These are phyloP conservation scores for Scheffersomyces lignosus DNA, from an alignment of 805 yeast species.

Conservation along the genomic window DNA sequence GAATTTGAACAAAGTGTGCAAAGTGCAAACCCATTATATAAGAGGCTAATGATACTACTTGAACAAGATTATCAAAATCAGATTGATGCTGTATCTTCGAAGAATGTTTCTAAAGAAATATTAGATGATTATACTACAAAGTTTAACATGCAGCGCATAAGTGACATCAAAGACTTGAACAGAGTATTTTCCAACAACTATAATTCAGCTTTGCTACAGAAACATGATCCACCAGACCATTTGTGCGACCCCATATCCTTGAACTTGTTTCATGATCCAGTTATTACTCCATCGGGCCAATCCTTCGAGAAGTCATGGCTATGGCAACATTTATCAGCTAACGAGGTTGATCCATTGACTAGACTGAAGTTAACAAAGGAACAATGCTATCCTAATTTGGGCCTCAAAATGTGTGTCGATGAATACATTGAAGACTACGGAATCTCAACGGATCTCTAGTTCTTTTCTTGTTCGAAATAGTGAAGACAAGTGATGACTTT, in stretches of 20 bases:
- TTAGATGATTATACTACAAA: constrained; percentile 4
- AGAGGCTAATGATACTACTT: constrained; percentile 5
- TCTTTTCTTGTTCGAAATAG: too few relatives aligned
- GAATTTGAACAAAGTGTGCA: constrained; percentile 5
- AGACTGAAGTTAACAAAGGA: constrained; percentile 14
- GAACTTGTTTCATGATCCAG: constrained; percentile 42
- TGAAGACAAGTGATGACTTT: too few relatives aligned
- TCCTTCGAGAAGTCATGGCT: constrained; percentile 41
- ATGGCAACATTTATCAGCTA: constrained; percentile 32
- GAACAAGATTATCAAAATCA: constrained; percentile 11
- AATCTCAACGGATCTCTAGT: too few relatives aligned
- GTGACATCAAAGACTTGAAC: constrained; percentile 8
- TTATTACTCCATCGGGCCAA: constrained; percentile 44
- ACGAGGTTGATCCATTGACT: constrained; percentile 41
- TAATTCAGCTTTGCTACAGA: constrained; percentile 2
- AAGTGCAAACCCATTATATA: constrained; percentile 8
- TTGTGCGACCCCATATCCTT: constrained; percentile 43
- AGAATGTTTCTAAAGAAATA: constrained; percentile 2
- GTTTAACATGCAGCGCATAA: constrained; percentile 7
- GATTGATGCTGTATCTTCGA: constrained; percentile 6
- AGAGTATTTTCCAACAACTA: constrained; percentile 6
- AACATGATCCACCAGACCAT: constrained; percentile 28
- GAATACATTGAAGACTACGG: constrained; percentile 6
- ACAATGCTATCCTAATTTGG: constrained; percentile 11
- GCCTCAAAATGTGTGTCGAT: constrained; percentile 10